A percentile compares a stretch with the other conserved stretches of the same genome.
Conservation (phyloP, 1,284 basidiomycete species). For the Golubevia pallescens region DNA sequence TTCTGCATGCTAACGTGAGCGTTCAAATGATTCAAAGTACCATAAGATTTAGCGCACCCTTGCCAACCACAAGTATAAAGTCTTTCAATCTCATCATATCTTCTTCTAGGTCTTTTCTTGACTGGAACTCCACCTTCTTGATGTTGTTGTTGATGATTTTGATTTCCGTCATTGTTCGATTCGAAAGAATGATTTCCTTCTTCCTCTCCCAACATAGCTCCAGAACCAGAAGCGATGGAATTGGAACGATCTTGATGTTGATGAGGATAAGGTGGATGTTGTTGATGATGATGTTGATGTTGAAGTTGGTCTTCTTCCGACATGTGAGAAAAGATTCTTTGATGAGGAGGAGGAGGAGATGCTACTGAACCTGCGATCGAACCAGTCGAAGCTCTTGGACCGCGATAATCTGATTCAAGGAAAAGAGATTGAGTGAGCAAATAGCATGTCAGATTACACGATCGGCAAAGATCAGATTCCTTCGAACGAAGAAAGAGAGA, state of each 20-base stretch:
- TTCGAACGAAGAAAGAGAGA: too few relatives aligned
- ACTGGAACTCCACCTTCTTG: neutral
- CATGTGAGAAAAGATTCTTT: neutral
- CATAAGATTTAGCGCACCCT: conserved; percentile 82
- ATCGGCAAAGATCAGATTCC: too few relatives aligned
- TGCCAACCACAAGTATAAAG: conserved; percentile 82
- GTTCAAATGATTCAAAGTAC: conserved; percentile 87
- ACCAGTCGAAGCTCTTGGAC: neutral
- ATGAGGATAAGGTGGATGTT: too few relatives aligned
- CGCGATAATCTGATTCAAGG: neutral
- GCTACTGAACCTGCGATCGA: neutral
- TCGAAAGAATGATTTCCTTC: too few relatives aligned
- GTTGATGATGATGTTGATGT: too few relatives aligned
- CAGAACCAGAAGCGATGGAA: neutral
- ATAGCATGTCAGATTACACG: neutral
- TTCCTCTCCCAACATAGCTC: neutral
- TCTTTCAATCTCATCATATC: conserved; percentile 74
- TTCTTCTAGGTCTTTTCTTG: conserved; percentile 46
- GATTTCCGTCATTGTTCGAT: conserved; percentile 2
- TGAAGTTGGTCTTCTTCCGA: neutral
- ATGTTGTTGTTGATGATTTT: conserved; percentile 4
- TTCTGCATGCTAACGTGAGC: conserved; percentile 92
- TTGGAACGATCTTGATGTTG: neutral
- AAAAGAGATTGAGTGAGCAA: neutral
- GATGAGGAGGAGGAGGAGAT: neutral